These are phyloP conservation scores for Talaromyces rugulosus DNA, from an alignment of 2,329 filamentous ascomycete species.

Conservation along the genomic window DNA sequence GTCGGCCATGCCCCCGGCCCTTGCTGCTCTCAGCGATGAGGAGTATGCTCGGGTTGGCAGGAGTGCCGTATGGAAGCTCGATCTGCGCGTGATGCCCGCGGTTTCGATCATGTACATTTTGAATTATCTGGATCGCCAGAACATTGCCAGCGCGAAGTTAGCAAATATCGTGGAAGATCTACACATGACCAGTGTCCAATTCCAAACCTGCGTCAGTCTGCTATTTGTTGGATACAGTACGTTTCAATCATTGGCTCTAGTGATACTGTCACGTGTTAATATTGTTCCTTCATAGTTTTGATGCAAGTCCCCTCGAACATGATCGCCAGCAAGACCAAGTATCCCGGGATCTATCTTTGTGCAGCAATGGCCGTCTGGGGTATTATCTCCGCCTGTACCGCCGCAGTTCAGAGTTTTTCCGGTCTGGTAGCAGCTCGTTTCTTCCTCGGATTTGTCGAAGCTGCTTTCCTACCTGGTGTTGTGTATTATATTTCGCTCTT, in stretches of 20 bases:
- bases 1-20: conserved; percentile 4
- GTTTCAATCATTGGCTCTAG: neutral
- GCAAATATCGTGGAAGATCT: conserved; percentile 1
- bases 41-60: conserved; percentile 1
- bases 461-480: conserved; percentile 61
- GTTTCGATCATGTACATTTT: conserved; percentile 9
- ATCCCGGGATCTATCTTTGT: conserved; percentile 2
- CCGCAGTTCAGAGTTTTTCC: neutral
- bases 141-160: conserved; percentile 5
- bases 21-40: conserved; percentile 14
- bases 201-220: conserved; percentile 3
- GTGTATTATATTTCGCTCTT: conserved; percentile 66
- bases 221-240: conserved; percentile 6
- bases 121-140: conserved; percentile 10
- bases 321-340: neutral
- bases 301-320: conserved; percentile 12
- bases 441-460: conserved; percentile 62
- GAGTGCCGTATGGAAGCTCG: conserved; percentile 8
- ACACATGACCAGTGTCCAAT: neutral
- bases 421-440: conserved; percentile 5
- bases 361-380: conserved; percentile 5
- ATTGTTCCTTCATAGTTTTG: neutral
- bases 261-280: neutral
- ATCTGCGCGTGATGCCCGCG: neutral
- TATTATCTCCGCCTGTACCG: conserved; percentile 3